Evolutionary conservation across 176 grass and related monocot genomes (phyloP), one percentile per base, ranked within the genome.

Genomic region (Rhipidocladum racemiflorum): DNA sequence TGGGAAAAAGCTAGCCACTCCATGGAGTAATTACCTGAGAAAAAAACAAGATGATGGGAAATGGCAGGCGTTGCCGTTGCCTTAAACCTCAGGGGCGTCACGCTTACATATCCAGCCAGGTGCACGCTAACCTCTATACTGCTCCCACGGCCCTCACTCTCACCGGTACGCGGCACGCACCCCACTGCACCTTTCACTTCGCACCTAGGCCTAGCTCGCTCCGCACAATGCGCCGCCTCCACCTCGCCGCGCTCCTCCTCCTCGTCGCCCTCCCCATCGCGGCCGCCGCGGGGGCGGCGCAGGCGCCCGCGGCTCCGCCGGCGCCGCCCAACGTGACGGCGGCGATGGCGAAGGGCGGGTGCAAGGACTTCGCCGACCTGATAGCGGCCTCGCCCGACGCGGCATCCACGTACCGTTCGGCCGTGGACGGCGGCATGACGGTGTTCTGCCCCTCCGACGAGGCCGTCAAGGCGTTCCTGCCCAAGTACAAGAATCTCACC

Each of bases 401-500:
- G 9, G 29, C 78, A 2, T 73, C 72, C 18, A 91, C 95, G 3
- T 98, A 93, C 89, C 75, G 83, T 36, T 81, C 85, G 16, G 81
- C 85, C 66, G 74, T 84, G 18, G 88, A 28, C 20, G 92, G 95
- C 68, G 92, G 95, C 32, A 30, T 98, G 74, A 94, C 94, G 20
- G 91, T 89, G 21, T 93, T 97, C 77, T 97, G 94, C 86, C 91
- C 94, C 2, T 57, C 83, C 16, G 94, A 97, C 78, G 88, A 87
- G 65, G 88, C 88, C 25, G 82, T 97, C 9, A 62, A 56, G 3
- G 86, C 66, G 6, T 97, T 97, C 85, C 36, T 91, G 57, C 91
- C 88, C 14, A 51, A 54, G 48, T 97, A 93, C 78, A 91, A 83
- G 91, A 97, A 97, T 83, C 87, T 97, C 35, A 93, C 73, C 12